These are phyloP conservation scores for Pholiota conissans DNA, from an alignment of 768 basidiomycete species.

Conservation along the genomic window DNA sequence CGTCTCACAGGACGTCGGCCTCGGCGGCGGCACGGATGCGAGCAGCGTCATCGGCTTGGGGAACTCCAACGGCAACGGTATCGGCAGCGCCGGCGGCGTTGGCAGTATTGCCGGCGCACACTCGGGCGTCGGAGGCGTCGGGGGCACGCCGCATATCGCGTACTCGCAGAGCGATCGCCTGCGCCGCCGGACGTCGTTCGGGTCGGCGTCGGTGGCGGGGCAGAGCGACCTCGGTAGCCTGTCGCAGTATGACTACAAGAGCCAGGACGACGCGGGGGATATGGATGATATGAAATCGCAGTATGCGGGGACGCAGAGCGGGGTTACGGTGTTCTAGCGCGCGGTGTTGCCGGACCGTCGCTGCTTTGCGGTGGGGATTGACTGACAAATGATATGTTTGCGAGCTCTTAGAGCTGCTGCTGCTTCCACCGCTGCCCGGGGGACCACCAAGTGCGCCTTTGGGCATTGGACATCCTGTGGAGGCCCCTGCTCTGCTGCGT, in stretches of 20 bases:
- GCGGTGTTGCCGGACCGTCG: not conserved
- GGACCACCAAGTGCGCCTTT: too few relatives aligned
- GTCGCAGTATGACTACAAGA: conserved; percentile 83
- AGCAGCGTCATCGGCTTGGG: conserved; percentile 56
- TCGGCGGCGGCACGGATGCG: conserved; percentile 49
- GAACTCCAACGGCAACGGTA: conserved; percentile 37
- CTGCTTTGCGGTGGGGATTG: not conserved
- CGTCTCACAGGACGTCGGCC: conserved; percentile 86
- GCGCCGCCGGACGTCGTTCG: conserved; percentile 73
- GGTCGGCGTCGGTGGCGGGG: conserved; percentile 66
- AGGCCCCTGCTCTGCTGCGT: too few relatives aligned
- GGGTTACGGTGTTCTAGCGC: conserved; percentile 78
- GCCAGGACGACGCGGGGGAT: conserved; percentile 80
- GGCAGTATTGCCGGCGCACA: too few relatives aligned
- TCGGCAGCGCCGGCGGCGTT: conserved; percentile 47
- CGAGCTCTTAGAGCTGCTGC: too few relatives aligned
- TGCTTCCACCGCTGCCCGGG: too few relatives aligned
- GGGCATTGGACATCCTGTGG: too few relatives aligned
- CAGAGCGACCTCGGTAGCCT: conserved; percentile 78
- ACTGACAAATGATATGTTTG: too few relatives aligned
- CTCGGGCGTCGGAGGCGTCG: conserved; percentile 48
- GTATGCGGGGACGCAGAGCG: conserved; percentile 82
- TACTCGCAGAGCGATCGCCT: conserved; percentile 93
- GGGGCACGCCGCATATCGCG: conserved; percentile 45
- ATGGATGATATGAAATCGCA: conserved; percentile 88